Base-by-base conservation (phyloP, 2,329 filamentous ascomycete genomes). In the Talaromyces piceae region DNA sequence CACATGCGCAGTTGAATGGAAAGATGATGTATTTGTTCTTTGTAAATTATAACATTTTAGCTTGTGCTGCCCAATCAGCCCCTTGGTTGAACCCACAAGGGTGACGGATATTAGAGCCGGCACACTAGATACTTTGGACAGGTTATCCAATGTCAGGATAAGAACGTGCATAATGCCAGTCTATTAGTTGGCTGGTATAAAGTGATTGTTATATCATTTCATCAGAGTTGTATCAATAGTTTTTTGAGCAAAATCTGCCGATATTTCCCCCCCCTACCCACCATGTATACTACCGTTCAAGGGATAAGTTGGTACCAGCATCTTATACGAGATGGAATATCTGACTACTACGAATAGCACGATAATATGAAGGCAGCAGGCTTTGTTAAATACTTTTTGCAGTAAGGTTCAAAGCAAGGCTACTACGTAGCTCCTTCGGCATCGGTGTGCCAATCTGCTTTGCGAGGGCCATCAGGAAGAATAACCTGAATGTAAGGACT, bases 1-100 rank as follows among this genome's bases (percentile, higher is more conserved):
- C 68, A 0, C 68, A 56, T 0, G 68, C 67, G 0, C 63, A 58
- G 46, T 70, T 71, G 44, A 71, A 60, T 4, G n/a, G n/a, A n/a
- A 71, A 41, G 6, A 71, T 67, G 1, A 67, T 62, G 0, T n/a
- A n/a, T n/a, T 57, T 61, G 5, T 47, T 50, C 56, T 68, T 69
- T 66, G 71, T 70, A 4, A 52, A 44, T 26, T 49, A 33, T 46
- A 70, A 52, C 18, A 68, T 56, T 4, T 44, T 12, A 13, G 59
- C 59, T n/a, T n/a, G n/a, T n/a, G n/a, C n/a, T n/a, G n/a, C 0
- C 53, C 27, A 1, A 71, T 67, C 56, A 72, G 51, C 4, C 58
- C 57, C 25, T 52, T 54, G 0, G 67, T 71, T 0, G 50, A 52
- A 3, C 58, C 41, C 1, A 58, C 61, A 6, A 69, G 56, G 0